Conservation (phyloP, 202 grass and related monocot species). For the Bolboschoenoplectus hybrid region DNA sequence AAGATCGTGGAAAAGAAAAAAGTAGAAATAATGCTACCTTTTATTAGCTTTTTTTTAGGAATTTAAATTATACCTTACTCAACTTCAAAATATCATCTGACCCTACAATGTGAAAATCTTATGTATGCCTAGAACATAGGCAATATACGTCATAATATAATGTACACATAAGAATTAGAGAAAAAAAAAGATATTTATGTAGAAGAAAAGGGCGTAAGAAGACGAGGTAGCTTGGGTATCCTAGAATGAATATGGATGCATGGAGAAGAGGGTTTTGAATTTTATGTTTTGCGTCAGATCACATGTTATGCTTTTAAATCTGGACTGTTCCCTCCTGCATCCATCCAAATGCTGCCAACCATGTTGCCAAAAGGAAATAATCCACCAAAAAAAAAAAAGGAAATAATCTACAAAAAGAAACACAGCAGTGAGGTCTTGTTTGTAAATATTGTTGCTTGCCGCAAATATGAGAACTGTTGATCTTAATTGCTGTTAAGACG, state of each 20-base stretch:
- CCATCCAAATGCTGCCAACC: constrained; percentile 11
- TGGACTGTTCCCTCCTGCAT: background rate
- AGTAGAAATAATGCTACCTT: background rate
- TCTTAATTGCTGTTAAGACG: background rate
- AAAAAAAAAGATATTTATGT: background rate
- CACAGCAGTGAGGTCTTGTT: background rate
- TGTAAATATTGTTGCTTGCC: background rate
- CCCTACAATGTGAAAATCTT: background rate
- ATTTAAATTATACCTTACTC: background rate
- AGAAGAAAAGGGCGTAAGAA: background rate
- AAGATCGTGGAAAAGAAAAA: background rate
- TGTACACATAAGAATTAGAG: background rate
- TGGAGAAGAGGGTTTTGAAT: background rate
- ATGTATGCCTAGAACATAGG: constrained; percentile 12
- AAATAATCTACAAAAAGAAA: background rate
- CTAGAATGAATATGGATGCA: background rate
- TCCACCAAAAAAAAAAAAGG: background rate
- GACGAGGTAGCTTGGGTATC: background rate
- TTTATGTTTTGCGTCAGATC: background rate
- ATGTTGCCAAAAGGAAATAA: background rate
- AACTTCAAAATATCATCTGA: background rate
- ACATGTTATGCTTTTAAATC: constrained; percentile 18
- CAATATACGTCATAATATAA: background rate
- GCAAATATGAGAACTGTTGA: background rate
- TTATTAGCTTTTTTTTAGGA: background rate